phyloP scores from a whole-genome alignment of 306 rosid genomes.

The Delonix regia region DNA sequence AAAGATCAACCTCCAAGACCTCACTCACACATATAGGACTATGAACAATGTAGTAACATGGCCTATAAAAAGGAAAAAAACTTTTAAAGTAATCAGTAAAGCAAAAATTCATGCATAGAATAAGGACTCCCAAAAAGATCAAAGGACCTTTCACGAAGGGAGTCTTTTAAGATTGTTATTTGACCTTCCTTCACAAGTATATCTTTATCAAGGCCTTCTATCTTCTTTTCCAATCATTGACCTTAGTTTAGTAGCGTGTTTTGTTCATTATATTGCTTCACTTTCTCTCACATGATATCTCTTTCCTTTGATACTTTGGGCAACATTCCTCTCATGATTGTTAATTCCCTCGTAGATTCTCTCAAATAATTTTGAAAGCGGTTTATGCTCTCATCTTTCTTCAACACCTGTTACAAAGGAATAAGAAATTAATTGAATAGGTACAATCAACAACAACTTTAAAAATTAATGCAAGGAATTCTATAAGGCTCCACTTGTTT shows the following conservation, averaged over 20 bases:
- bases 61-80: slow-evolving; percentile 28
- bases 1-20: too few relatives aligned
- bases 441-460: slow-evolving; percentile 12
- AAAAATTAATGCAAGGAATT: neutral
- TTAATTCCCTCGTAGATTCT: slow-evolving; percentile 66
- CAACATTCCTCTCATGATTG: slow-evolving; percentile 55
- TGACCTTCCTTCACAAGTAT: slow-evolving; percentile 89
- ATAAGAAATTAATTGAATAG: neutral
- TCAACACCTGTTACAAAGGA: slow-evolving; percentile 56
- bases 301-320: slow-evolving; percentile 81
- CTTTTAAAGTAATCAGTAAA: slow-evolving; percentile 40
- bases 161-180: slow-evolving; percentile 81
- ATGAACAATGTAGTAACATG: slow-evolving; percentile 54
- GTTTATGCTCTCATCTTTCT: slow-evolving; percentile 71
- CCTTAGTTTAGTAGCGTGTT: slow-evolving; percentile 71
- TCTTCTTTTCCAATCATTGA: slow-evolving; percentile 58
- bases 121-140: slow-evolving; percentile 74
- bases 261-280: slow-evolving; percentile 77
- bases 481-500: neutral
- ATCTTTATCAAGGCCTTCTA: slow-evolving; percentile 76
- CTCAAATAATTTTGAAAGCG: slow-evolving; percentile 54
- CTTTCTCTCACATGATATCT: slow-evolving; percentile 77
- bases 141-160: slow-evolving; percentile 59
- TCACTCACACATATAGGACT: slow-evolving; percentile 47
- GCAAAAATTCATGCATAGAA: slow-evolving; percentile 59